A percentile compares a stretch with the other conserved stretches of the same genome.
Conservation (phyloP, 2,329 filamentous ascomycete genomes). For the Stenocarpella maydis region DNA sequence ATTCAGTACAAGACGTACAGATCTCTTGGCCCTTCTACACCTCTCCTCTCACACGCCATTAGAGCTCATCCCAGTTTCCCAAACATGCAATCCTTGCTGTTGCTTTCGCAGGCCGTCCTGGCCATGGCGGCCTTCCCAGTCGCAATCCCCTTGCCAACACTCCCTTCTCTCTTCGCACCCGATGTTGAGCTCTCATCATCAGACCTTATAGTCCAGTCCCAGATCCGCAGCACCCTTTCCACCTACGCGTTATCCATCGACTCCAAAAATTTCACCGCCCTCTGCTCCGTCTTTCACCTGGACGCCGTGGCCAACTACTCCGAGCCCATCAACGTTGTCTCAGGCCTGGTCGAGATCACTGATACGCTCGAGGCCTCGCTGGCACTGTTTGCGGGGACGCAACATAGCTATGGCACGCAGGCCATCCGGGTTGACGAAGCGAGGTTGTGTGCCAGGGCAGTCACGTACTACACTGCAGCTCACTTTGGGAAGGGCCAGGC, state of each 20-base stretch:
- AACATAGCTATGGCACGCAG: slow-evolving; percentile 8
- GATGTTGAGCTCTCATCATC: not conserved
- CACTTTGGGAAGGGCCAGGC: slow-evolving; percentile 4
- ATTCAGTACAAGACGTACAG: not conserved
- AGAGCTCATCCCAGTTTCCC: too few species aligned
- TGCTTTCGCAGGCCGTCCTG: not conserved
- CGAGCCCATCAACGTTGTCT: not conserved
- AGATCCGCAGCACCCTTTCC: slow-evolving; percentile 4
- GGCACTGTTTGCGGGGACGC: not conserved
- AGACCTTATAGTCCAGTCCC: not conserved
- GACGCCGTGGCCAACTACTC: slow-evolving; percentile 7
- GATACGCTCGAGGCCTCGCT: not conserved
- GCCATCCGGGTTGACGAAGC: not conserved
- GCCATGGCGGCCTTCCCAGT: not conserved
- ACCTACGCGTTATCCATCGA: not conserved
- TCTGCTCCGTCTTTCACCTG: not conserved
- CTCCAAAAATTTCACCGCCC: not conserved
- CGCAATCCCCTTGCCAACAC: not conserved
- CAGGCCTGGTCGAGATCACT: not conserved
- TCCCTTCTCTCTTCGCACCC: not conserved
- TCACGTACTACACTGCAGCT: not conserved
- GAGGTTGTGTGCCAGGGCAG: not conserved
- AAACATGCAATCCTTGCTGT: not conserved
- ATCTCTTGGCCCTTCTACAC: not conserved
- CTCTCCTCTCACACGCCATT: not conserved